Evolutionary conservation across 768 basidiomycete species (phyloP), one percentile per base, ranked within the genome.

Genomic region (Phaeolepiota aurea): DNA sequence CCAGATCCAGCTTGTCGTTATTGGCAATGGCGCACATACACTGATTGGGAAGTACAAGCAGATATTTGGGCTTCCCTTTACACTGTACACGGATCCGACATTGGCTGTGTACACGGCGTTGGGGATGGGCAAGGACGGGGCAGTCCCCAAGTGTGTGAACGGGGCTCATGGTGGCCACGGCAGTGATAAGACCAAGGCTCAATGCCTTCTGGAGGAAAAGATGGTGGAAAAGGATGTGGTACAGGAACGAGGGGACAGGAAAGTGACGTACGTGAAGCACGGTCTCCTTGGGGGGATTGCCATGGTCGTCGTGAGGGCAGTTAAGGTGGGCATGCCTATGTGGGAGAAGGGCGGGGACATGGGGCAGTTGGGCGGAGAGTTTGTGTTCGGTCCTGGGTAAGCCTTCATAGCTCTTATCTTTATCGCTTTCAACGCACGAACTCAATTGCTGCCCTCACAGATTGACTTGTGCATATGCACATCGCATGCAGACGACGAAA

Each of bases 331-430:
- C 18, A 83, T 93, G 81, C 87, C 87, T 0, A 66, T 88, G 11
- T 86, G 84, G 78, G 82, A 82, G 63, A 77, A 75, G 44, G 83
- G 81, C 2, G 89, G 89, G 0, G 80, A 90, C 51, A 57, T 79
- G 32, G 61, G 71, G 31, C 88, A 93, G 59, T 67, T 94, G 14
- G 92, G 92, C 7, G 93, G 92, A 16, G 93, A 97, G 64, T 93
- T 94, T 54, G 72, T 70, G 5, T 59, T 67, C 45, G 71, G 66
- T 15, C 67, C 63, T 37, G 69, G 68, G 69, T 72, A 37, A 43
- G 68, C 53, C 33, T 40, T 37, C 32, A 15, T 3, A 18, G 14
- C 42, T 23, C 25, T 28, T 33, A 19, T 19, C 28, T 7, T 38
- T 23, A 23, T 12, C 16, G 2, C 16, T 31, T 32, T 32, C 28